Conservation (phyloP, 768 basidiomycete genomes). For the Ephemerocybe angulata region DNA sequence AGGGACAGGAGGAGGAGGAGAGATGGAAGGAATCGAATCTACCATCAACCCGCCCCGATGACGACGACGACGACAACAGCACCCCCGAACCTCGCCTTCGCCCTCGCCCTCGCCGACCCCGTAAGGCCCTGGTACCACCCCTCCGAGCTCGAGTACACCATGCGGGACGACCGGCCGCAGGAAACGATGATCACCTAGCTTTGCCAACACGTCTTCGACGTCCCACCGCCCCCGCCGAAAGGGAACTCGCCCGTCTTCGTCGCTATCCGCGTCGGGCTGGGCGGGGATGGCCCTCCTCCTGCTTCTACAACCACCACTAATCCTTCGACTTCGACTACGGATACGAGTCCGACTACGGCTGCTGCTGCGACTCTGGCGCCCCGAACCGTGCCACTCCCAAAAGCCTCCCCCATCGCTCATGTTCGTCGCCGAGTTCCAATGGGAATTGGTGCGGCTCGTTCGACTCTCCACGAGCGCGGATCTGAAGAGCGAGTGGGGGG, state of each 20-base stretch:
- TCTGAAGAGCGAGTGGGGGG: constrained; percentile 37
- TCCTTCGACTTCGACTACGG: no score
- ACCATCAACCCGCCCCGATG: no score
- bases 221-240: constrained; percentile 29
- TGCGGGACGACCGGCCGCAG: constrained; percentile 29
- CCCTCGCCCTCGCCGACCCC: neutral
- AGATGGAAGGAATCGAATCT: neutral
- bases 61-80: neutral
- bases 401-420: constrained; percentile 41
- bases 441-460: constrained; percentile 41
- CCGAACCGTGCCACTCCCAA: no score
- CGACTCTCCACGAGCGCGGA: constrained; percentile 29
- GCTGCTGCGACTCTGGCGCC: no score
- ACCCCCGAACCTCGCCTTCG: neutral
- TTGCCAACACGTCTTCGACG: constrained; percentile 31
- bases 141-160: constrained; percentile 36
- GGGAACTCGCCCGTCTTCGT: constrained; percentile 8
- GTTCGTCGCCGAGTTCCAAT: constrained; percentile 43
- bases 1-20: neutral
- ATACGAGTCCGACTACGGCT: no score
- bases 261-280: no score
- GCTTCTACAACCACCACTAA: no score
- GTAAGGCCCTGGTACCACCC: constrained; percentile 35
- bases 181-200: constrained; percentile 32
- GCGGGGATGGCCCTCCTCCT: neutral